A percentile compares a stretch with the other conserved stretches of the same genome.
Conservation (phyloP, 2,329 filamentous ascomycete genomes). For the Aspergillus cejpii region DNA sequence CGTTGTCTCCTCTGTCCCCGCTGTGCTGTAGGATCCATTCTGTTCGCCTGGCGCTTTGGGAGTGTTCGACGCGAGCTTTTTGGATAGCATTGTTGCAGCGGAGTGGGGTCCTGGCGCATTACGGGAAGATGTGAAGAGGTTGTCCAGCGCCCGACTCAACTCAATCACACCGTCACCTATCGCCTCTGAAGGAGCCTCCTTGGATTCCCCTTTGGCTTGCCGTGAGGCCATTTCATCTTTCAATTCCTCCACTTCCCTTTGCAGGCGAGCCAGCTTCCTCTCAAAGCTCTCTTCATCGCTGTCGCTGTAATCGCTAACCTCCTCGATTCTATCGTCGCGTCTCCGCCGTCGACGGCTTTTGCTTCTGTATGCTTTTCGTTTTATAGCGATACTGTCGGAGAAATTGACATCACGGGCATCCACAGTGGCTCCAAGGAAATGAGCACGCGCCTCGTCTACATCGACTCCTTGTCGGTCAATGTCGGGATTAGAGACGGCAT, state of each 20-base stretch:
- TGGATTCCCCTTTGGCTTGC: slow-evolving; percentile 48
- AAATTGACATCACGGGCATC: slow-evolving; percentile 77
- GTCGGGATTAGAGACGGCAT: slow-evolving; percentile 46
- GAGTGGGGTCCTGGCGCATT: slow-evolving; percentile 22
- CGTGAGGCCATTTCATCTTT: slow-evolving; percentile 46
- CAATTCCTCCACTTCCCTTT: slow-evolving; percentile 72
- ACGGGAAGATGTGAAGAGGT: slow-evolving; percentile 45
- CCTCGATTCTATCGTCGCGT: slow-evolving; percentile 45
- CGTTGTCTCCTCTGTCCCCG: slow-evolving; percentile 6
- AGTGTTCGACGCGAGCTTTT: slow-evolving; percentile 26
- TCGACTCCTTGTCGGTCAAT: slow-evolving; percentile 73
- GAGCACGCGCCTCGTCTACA: slow-evolving; percentile 69
- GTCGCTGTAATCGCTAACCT: slow-evolving; percentile 68
- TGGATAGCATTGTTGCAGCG: slow-evolving; percentile 32
- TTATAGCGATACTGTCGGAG: slow-evolving; percentile 76
- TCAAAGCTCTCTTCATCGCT: slow-evolving; percentile 72
- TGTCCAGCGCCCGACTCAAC: slow-evolving; percentile 65
- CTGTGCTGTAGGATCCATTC: not conserved
- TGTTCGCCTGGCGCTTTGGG: slow-evolving; percentile 1
- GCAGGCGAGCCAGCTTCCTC: slow-evolving; percentile 71
- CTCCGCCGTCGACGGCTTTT: slow-evolving; percentile 59
- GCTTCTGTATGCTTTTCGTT: slow-evolving; percentile 75
- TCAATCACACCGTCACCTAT: slow-evolving; percentile 56
- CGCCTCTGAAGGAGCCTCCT: slow-evolving; percentile 40
- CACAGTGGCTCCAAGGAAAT: slow-evolving; percentile 68